These are phyloP conservation scores for Ascoidea asiatica DNA, from an alignment of 805 yeast species.

Conservation along the genomic window DNA sequence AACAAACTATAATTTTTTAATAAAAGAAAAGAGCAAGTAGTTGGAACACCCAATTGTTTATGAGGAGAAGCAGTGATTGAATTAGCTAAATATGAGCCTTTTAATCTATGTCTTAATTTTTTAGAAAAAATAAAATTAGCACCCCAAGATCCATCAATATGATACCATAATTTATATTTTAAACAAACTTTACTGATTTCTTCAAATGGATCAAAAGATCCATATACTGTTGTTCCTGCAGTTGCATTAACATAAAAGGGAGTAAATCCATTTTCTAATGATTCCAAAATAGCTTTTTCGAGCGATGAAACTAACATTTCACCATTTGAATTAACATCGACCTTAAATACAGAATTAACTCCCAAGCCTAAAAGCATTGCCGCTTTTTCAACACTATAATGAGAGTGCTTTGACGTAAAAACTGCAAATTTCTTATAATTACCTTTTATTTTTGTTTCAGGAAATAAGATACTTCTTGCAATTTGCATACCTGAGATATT, in stretches of 20 bases:
- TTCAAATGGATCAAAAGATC: slow-evolving; percentile 61
- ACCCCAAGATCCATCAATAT: slow-evolving; percentile 87
- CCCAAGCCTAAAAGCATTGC: slow-evolving; percentile 72
- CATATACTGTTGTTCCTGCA: slow-evolving; percentile 83
- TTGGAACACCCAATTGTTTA: slow-evolving; percentile 81
- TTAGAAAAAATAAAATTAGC: slow-evolving; percentile 65
- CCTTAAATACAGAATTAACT: slow-evolving; percentile 43
- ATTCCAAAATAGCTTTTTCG: slow-evolving; percentile 26
- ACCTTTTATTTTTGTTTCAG: slow-evolving; percentile 57
- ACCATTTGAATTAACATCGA: slow-evolving; percentile 43
- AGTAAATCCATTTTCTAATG: slow-evolving; percentile 39
- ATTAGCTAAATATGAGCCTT: slow-evolving; percentile 55
- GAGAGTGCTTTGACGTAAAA: slow-evolving; percentile 59
- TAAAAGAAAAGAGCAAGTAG: slow-evolving; percentile 58
- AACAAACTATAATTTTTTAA: slow-evolving; percentile 56
- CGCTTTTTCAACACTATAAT: slow-evolving; percentile 71
- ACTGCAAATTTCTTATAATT: slow-evolving; percentile 48
- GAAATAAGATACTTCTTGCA: slow-evolving; percentile 54
- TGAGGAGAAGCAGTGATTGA: slow-evolving; percentile 77
- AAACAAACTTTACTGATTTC: slow-evolving; percentile 41
- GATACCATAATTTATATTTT: slow-evolving; percentile 55
- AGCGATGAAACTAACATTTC: slow-evolving; percentile 37
- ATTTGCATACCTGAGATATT: slow-evolving; percentile 67
- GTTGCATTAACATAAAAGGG: slow-evolving; percentile 74
- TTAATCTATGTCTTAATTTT: slow-evolving; percentile 28